Evolutionary conservation across 2,329 filamentous ascomycete species (phyloP), one percentile per base, ranked within the genome.

Genomic region (Elsinoe perseae): DNA sequence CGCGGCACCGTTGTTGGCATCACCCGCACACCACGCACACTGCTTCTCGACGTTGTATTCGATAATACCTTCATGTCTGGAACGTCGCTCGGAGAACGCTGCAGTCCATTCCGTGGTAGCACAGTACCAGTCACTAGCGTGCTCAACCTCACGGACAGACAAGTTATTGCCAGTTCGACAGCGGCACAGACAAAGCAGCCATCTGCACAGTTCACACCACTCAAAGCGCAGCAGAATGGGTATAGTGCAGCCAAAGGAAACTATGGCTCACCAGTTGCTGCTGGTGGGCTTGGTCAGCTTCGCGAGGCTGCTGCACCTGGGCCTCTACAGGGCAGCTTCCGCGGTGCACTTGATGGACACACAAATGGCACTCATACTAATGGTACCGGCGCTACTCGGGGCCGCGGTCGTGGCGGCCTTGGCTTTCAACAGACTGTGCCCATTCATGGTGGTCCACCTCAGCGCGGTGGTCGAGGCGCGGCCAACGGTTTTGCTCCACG

Each of bases 41-140:
- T 88, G 46, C 79, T 96, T 57, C 78, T 98, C 34, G 93, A 98
- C 68, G 82, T 97, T 57, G 85, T 98, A 6, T 98, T 95, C 72
- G 95, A 98, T 69, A 82, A 83, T 10, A 87, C 89, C 0, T 98
- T 98, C 72, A 97, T 98, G 91, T 95, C 90, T 66, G 93, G 93
- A 60, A 96, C 91, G 1, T 93, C 88, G 0, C 79, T 98, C 14
- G 87, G 89, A 58, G 90, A 91, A 57, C 85, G 93, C 58, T 95
- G 92, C 68, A 89, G 90, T 23, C 84, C 89, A 34, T 98, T 98
- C 82, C 84, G 92, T 32, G 93, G 93, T 54, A 91, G 93, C 69
- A 96, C 93, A 0, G 90, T 98, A 3, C 83, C 89, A 1, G 82
- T 86, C 5, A 86, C 87, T n/a, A 87, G 88, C 0, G 90, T 97